Conservation (phyloP, 306 rosid genomes). For the Cucurbita moschata region DNA sequence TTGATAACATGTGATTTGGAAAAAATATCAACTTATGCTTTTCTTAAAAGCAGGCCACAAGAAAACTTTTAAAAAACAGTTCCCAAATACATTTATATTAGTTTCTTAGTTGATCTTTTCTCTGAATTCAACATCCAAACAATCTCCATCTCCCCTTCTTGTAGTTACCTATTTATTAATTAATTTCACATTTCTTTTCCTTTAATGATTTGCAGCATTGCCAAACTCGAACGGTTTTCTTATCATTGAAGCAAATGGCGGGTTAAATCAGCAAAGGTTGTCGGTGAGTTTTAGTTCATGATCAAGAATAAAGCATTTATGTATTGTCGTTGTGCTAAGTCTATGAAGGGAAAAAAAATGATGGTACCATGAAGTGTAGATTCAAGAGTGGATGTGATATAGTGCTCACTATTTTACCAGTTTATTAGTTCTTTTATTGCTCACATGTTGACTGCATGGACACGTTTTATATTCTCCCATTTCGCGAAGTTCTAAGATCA, state of each 20-base stretch:
- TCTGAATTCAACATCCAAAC: not conserved
- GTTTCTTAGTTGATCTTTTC: not conserved
- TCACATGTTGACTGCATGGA: not conserved
- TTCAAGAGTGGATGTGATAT: not conserved
- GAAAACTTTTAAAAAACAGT: not conserved
- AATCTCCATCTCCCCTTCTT: not conserved
- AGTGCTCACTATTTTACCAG: not conserved
- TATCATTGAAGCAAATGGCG: conserved; percentile 97
- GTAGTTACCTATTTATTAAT: not conserved
- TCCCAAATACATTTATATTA: not conserved
- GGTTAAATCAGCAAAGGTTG: conserved; percentile 86
- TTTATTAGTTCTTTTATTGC: not conserved
- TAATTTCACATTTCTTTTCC: not conserved
- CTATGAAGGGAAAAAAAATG: not conserved
- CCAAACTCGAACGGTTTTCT: conserved; percentile 78
- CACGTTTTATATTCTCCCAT: not conserved
- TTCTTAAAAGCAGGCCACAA: not conserved
- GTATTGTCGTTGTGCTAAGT: not conserved
- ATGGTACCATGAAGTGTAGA: not conserved
- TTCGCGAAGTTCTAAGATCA: not conserved
- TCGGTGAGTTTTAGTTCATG: conserved; percentile 48
- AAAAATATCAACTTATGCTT: not conserved
- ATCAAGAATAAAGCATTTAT: not conserved
- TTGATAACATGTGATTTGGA: not conserved
- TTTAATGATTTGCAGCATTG: conserved; percentile 30